Evolutionary conservation across 495 filamentous ascomycete species (phyloP).

Genomic region (Talaromyces proteolyticus): DNA sequence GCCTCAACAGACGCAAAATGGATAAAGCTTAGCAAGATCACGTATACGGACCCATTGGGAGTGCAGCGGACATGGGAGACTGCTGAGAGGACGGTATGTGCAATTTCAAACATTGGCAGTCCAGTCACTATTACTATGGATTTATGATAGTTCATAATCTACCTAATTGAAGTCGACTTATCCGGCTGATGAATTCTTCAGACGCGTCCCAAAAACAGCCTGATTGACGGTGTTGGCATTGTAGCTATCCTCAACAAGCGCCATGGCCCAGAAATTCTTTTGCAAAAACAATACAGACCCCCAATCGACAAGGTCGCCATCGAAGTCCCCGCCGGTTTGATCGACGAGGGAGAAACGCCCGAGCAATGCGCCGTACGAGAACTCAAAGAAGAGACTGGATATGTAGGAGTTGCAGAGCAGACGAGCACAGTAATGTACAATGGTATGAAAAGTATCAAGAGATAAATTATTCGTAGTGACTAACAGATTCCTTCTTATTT

Average conservation of each 20-base stretch:
- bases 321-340: constrained; percentile 80
- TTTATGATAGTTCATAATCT: no score
- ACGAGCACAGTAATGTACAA: constrained; percentile 81
- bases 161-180: not conserved
- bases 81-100: constrained; percentile 56
- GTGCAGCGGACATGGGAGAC: constrained; percentile 74
- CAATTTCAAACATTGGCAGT: constrained; percentile 1
- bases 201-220: constrained; percentile 61
- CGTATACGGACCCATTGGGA: constrained; percentile 66
- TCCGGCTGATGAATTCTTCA: constrained; percentile 10
- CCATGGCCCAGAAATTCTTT: constrained; percentile 65
- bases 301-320: constrained; percentile 73
- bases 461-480: not conserved
- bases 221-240: constrained; percentile 87
- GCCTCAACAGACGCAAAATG: constrained; percentile 60
- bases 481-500: not conserved
- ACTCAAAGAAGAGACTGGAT: constrained; percentile 91
- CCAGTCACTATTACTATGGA: no score
- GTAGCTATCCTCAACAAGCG: constrained; percentile 76
- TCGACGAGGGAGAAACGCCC: constrained; percentile 75
- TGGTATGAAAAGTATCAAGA: constrained; percentile 40
- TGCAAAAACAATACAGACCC: constrained; percentile 86
- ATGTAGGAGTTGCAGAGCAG: constrained; percentile 62
- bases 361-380: constrained; percentile 81
- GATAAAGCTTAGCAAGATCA: constrained; percentile 65